Percentiles rank a stretch among this genome's conserved stretches.
Evolutionary conservation across 1,139 yeast genomes (phyloP).

Genomic region (Taphrina flavorubra): DNA sequence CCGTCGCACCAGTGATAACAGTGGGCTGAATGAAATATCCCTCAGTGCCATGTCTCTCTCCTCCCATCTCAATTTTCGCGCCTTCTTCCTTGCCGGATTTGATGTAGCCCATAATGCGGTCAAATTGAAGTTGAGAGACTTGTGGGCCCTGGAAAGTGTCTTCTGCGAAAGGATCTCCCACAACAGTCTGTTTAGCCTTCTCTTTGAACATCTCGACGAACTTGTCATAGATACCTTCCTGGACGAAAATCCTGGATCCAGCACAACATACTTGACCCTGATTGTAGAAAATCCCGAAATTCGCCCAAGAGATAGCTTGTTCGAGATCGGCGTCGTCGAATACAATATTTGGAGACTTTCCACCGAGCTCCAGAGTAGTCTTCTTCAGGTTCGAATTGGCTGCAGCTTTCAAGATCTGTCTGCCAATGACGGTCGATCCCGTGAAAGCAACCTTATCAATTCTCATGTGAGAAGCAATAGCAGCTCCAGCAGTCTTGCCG

Average conservation of each 20-base stretch:
- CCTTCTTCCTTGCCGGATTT: constrained; percentile 76
- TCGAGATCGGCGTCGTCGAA: constrained; percentile 75
- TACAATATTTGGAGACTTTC: constrained; percentile 81
- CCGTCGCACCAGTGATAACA: constrained; percentile 71
- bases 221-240: constrained; percentile 74
- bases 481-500: constrained; percentile 79
- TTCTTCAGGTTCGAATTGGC: constrained; percentile 73
- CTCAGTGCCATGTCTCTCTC: constrained; percentile 64
- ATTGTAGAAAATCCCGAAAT: constrained; percentile 73
- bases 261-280: constrained; percentile 91
- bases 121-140: constrained; percentile 74
- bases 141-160: constrained; percentile 84
- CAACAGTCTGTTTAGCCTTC: constrained; percentile 57
- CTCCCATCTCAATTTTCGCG: constrained; percentile 77
- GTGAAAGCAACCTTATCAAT: constrained; percentile 83
- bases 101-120: constrained; percentile 74
- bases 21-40: constrained; percentile 85
- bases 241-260: constrained; percentile 80
- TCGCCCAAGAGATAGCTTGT: constrained; percentile 65
- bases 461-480: constrained; percentile 68
- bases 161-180: constrained; percentile 79
- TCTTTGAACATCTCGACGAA: constrained; percentile 62
- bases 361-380: constrained; percentile 84
- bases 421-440: constrained; percentile 84
- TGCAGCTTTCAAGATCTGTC: constrained; percentile 73